Conservation (phyloP, 805 yeast species). For the Lachancea meyersii region DNA sequence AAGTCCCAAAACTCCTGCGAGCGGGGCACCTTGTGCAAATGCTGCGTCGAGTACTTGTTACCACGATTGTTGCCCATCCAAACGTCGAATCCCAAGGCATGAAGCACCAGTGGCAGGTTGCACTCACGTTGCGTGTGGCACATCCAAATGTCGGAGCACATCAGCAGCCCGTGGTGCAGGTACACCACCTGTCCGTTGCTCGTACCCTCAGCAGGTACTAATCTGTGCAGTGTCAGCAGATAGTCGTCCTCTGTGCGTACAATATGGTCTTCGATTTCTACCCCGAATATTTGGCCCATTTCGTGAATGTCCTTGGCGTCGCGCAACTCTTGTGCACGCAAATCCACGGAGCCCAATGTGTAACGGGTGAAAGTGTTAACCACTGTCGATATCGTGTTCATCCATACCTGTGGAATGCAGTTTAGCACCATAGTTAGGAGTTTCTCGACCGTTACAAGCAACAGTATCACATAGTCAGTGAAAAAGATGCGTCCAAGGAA, state of each 20-base stretch:
- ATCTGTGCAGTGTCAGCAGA: slow-evolving; percentile 66
- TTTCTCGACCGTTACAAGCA: slow-evolving; percentile 46
- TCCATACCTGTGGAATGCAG: slow-evolving; percentile 40
- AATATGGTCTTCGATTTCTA: slow-evolving; percentile 66
- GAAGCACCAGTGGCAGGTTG: slow-evolving; percentile 68
- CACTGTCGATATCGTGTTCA: slow-evolving; percentile 32
- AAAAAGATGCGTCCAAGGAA: slow-evolving; percentile 42
- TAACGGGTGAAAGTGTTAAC: slow-evolving; percentile 15
- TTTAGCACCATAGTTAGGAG: slow-evolving; percentile 40
- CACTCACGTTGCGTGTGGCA: slow-evolving; percentile 41
- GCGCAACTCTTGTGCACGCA: slow-evolving; percentile 18
- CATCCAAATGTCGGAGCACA: slow-evolving; percentile 83
- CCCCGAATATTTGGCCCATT: slow-evolving; percentile 64
- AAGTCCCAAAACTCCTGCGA: slow-evolving; percentile 72
- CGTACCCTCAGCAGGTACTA: slow-evolving; percentile 36
- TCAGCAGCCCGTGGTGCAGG: slow-evolving; percentile 85
- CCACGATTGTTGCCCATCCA: slow-evolving; percentile 94
- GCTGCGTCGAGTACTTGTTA: slow-evolving; percentile 86
- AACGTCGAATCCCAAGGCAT: slow-evolving; percentile 84
- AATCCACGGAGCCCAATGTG: slow-evolving; percentile 13
- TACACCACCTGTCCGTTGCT: slow-evolving; percentile 52
- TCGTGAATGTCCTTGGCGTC: slow-evolving; percentile 50
- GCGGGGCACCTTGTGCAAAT: slow-evolving; percentile 40
- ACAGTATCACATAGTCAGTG: slow-evolving; percentile 45
- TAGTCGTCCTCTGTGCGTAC: slow-evolving; percentile 75